Evolutionary conservation across 345 rosid genomes (phyloP).

Genomic region (Eucalyptus regnans): DNA sequence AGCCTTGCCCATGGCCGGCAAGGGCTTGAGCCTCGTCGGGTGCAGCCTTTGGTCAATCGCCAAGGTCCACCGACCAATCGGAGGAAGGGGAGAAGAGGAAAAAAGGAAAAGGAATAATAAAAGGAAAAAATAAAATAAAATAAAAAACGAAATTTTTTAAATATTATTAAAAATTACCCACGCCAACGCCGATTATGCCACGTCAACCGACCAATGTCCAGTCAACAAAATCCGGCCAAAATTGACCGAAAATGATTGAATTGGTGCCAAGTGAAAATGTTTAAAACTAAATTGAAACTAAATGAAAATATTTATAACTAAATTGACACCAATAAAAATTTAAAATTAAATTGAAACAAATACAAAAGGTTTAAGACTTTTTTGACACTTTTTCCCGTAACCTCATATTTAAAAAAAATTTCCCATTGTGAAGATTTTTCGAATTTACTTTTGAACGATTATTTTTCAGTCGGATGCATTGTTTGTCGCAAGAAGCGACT

Average conservation of each 20-base stretch:
- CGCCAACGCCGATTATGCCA: accelerated
- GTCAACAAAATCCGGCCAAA: accelerated
- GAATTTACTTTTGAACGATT: neutral
- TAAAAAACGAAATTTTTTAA: accelerated
- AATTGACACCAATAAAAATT: too few species aligned
- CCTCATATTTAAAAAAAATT: neutral
- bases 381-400: accelerated
- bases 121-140: too few species aligned
- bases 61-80: accelerated
- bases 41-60: accelerated
- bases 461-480: accelerated
- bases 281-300: too few species aligned
- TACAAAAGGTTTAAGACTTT: accelerated
- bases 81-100: too few species aligned
- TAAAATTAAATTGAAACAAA: accelerated
- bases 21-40: accelerated
- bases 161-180: too few species aligned
- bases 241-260: too few species aligned
- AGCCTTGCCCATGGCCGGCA: too few species aligned
- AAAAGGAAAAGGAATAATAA: too few species aligned
- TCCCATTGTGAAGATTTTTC: neutral
- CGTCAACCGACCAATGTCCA: accelerated
- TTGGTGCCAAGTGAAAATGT: accelerated
- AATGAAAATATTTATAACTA: accelerated
- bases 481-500: neutral